Evolutionary conservation across 108 stramenopile genomes (phyloP), one percentile per base, ranked within the genome.

Genomic region (Nitzschia inconspicua): DNA sequence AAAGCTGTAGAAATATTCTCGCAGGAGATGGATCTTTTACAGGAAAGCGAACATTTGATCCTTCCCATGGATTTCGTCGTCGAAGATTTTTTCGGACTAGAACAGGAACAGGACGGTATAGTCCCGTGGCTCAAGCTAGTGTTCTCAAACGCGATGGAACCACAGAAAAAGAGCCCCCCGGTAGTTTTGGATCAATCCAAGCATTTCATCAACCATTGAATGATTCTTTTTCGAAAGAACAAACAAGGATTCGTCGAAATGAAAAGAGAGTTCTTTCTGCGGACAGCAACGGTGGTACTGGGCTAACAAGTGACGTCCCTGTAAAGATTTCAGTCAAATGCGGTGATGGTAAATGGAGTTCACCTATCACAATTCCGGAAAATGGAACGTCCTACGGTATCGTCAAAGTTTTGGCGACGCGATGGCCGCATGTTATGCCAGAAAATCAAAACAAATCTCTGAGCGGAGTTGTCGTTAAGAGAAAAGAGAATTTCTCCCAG

Each of bases 291-390:
- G 48, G 25, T 18, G 29, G 36, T 43, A 49, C 19, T 0, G 20
- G 19, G 4, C 14, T 25, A n/a, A 43, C 24, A 37, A 18, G 18
- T 39, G 42, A 57, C 36, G 68, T 44, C n/a, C 32, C 73, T 4
- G 43, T 61, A 9, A 64, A 65, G 30, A 65, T 80, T 44, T 53
- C 68, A n/a, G 49, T 76, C 9, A 77, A 65, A 51, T 47, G 49
- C 53, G 73, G 66, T 23, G 84, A 76, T 66, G 75, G 80, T 28
- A 64, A 55, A 41, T 85, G 84, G 84, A 73, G 80, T 35, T 14
- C 41, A 8, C 76, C 79, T 19, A 68, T 54, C 10, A 58, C 57
- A 18, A 75, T 85, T 31, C 75, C 84, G 25, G 54, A 60, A 11
- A 64, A 49, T 37, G 84, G 84, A 18, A 73, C 63, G 4, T 46